Base-by-base conservation (phyloP, 2,329 filamentous ascomycete species). In the Hymenoscyphus occultus region DNA sequence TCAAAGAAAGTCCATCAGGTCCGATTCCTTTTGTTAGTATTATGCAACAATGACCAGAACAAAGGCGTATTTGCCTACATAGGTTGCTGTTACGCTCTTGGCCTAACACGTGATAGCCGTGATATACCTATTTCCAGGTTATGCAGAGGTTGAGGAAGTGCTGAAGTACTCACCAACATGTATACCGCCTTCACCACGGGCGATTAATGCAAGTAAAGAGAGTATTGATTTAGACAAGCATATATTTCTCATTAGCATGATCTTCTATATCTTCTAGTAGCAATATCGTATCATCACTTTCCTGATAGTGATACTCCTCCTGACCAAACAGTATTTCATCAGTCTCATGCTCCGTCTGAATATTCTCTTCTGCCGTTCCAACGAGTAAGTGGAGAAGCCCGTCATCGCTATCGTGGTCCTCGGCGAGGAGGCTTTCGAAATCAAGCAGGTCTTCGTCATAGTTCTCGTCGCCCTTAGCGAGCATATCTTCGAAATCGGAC, bases 301-400 rank as follows among this genome's bases (percentile, higher is more conserved):
- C 39, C 12, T 10, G n/a, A 28, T 51, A n/a, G 3, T 57, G 5
- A 32, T 62, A 40, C 48, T 56, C 62, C 28, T n/a, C 56, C 39
- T 22, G 40, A 19, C 66, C 65, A 64, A 71, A 70, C 40, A 71
- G 65, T 63, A 71, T 71, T 28, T 71, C 65, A 32, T 71, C 69
- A 0, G 67, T 71, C 56, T 70, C 64, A 22, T 58, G 61, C 59
- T 71, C 69, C 22, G 65, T 65, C 10, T 60, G 51, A 13, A 67
- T 61, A 35, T 62, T 67, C 51, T 72, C 70, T 31, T 57, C 58
- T 9, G 69, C 68, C 32, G 32, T 54, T 9, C 56, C 51, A 16
- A 66, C 67, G 4, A 69, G 60, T 32, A 28, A 51, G n/a, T 69
- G 66, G 7, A 69, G 60, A 51, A 39, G 56, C 12, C 39, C 48